A percentile compares a stretch with the other conserved stretches of the same genome.
These are phyloP conservation scores for Stagonosporopsis vannaccii DNA, from an alignment of 2,329 filamentous ascomycete species.

Conservation along the genomic window DNA sequence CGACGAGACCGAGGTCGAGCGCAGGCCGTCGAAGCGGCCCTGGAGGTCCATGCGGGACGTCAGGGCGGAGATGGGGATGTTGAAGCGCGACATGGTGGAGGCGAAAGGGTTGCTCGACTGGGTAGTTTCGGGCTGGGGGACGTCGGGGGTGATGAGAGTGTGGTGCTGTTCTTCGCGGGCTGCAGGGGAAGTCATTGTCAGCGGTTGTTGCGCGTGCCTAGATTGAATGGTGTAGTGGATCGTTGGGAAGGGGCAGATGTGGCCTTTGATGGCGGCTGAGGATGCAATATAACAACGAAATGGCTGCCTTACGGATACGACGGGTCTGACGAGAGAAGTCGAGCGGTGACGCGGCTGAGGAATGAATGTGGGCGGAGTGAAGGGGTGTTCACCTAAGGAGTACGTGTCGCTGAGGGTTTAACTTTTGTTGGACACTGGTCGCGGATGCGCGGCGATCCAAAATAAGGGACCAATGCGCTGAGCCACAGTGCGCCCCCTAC, in stretches of 20 bases:
- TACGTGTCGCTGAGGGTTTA: slow-evolving; percentile 17
- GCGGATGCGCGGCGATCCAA: slow-evolving; percentile 13
- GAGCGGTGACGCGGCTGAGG: slow-evolving; percentile 35
- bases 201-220: slow-evolving; percentile 21
- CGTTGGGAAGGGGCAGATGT: slow-evolving; percentile 33
- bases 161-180: slow-evolving; percentile 41
- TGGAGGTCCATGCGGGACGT: slow-evolving; percentile 88
- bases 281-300: slow-evolving; percentile 22
- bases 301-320: slow-evolving; percentile 39
- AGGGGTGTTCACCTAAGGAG: slow-evolving; percentile 12
- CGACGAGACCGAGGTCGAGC: slow-evolving; percentile 77
- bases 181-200: slow-evolving; percentile 40
- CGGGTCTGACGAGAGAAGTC: slow-evolving; percentile 9
- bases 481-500: slow-evolving; percentile 13
- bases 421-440: slow-evolving; percentile 4
- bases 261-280: slow-evolving; percentile 29
- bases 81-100: slow-evolving; percentile 78
- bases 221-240: background rate
- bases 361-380: slow-evolving; percentile 21
- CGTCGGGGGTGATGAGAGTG: slow-evolving; percentile 30
- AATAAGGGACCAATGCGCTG: slow-evolving; percentile 11
- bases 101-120: slow-evolving; percentile 16
- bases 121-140: slow-evolving; percentile 18
- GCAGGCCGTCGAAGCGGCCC: slow-evolving; percentile 84
- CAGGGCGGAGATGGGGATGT: slow-evolving; percentile 89